phyloP scores from a whole-genome alignment of 2,329 filamentous ascomycete species.

The Bretziella fagacearum region DNA sequence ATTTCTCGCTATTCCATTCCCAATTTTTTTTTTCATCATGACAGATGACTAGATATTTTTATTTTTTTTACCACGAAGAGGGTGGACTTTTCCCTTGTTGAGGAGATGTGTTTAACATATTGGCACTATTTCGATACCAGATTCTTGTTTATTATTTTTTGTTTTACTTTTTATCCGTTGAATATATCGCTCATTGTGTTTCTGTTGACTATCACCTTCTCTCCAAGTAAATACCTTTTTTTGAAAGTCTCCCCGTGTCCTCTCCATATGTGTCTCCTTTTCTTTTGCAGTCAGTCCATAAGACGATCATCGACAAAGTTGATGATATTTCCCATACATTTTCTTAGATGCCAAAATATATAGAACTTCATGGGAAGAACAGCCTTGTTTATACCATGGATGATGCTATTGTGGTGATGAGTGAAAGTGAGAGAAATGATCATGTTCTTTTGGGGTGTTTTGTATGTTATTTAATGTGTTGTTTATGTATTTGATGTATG shows the following conservation, averaged over 20 bases:
- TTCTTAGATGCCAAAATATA: background rate
- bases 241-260: background rate
- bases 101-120: conserved; percentile 4
- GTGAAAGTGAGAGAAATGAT: too few relatives aligned
- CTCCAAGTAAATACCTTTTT: background rate
- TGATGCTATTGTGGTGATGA: background rate
- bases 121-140: conserved; percentile 12
- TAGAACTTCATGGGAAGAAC: background rate
- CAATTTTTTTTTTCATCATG: background rate
- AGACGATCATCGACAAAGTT: conserved; percentile 1
- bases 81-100: background rate
- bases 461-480: background rate
- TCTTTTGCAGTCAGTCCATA: background rate
- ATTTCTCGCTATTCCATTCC: background rate
- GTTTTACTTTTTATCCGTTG: conserved; percentile 6
- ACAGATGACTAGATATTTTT: background rate
- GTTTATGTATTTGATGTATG: background rate
- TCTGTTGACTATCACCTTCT: conserved; percentile 1
- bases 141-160: conserved; percentile 12
- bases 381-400: background rate
- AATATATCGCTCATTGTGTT: conserved; percentile 12
- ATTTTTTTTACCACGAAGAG: background rate
- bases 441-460: background rate
- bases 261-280: background rate
- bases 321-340: background rate